These are phyloP conservation scores for Croton laevigatus DNA, from an alignment of 441 rosid genomes.

Conservation along the genomic window DNA sequence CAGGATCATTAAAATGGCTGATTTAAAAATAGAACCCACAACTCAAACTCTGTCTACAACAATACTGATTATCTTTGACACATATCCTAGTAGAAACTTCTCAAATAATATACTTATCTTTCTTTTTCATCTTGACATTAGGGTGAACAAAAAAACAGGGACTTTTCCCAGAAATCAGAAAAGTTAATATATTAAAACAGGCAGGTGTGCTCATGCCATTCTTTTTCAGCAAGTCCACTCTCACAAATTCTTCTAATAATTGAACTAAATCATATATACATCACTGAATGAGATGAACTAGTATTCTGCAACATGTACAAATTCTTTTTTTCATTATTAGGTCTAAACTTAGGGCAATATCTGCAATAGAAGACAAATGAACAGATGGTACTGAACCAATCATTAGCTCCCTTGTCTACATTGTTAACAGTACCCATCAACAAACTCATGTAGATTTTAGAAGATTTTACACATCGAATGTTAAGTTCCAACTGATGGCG, in stretches of 20 bases:
- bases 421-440: neutral
- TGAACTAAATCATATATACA: no score
- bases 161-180: neutral
- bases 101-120: neutral
- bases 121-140: neutral
- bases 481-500: neutral
- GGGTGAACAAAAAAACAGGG: neutral
- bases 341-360: neutral
- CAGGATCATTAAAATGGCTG: neutral
- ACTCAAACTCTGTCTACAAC: neutral
- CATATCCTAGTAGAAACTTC: neutral
- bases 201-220: no score
- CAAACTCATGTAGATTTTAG: neutral
- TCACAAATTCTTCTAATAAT: no score
- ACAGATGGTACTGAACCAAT: neutral
- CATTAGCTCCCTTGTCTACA: neutral
- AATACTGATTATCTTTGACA: neutral
- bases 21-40: slow-evolving; percentile 5
- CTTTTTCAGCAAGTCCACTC: no score
- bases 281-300: neutral
- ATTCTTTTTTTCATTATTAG: neutral
- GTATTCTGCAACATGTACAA: neutral
- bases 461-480: neutral
- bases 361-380: neutral
- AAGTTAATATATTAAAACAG: no score